Base-by-base conservation (phyloP, 148 eudicot genomes). In the Simmondsia chinensis region DNA sequence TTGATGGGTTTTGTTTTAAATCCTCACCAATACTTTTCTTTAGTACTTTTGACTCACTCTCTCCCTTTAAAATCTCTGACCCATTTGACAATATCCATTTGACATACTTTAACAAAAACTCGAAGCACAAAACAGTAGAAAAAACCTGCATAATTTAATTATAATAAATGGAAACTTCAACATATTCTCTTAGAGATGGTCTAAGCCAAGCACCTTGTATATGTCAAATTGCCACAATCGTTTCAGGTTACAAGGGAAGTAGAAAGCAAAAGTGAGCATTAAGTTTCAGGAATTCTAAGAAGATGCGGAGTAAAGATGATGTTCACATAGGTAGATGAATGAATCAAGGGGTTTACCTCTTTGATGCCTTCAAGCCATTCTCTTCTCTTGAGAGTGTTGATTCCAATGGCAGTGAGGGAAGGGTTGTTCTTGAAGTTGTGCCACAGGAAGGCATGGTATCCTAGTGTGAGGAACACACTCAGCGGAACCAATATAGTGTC, bases 331-430 rank as follows among this genome's bases (percentile, higher is more conserved):
- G 16, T 32, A 25, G 39, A 15, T 10, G 6, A 2, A 12, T 4
- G 7, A 53, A 50, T 2, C 9, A 10, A 34, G 10, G 13, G 7
- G 14, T 10, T 31, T 39, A 62, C 95, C 82, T 61, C 62, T 43
- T 66, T 57, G 39, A 82, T 62, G 39, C 60, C 55, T 12, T 54
- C 68, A 43, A 67, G 48, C 72, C 72, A 67, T 15, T 67, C 43
- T 41, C 51, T 48, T 15, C 72, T 54, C 43, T 50, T 67, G 29
- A 60, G 53, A 14, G 55, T 41, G 62, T 49, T 56, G 57, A 67
- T 44, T 8, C 72, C 72, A 21, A 60, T 45, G 33, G 63, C 38
- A 49, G 42, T 57, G 15, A 33, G 6, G 6, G 62, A 41, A 5
- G 69, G 69, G 36, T 63, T 56, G 39, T 55, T 39, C 44, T 63